Evolutionary conservation across 2,329 filamentous ascomycete genomes (phyloP).

Genomic region (Chrysosporium keratinophilum): DNA sequence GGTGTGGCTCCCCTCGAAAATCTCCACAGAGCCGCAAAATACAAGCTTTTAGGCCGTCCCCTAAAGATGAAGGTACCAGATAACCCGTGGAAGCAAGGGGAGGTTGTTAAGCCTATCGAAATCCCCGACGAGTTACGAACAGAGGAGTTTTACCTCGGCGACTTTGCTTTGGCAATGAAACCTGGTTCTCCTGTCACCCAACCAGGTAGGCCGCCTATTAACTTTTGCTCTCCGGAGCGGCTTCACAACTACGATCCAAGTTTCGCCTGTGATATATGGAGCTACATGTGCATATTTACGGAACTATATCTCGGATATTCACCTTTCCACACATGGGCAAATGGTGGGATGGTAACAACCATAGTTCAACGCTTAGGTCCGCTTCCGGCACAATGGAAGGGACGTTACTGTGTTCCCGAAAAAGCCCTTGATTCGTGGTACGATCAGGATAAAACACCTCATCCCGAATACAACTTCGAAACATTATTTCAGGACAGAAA

Average conservation of each 20-base stretch:
- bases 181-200: neutral
- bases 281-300: slow-evolving; percentile 16
- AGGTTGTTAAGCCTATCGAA: slow-evolving; percentile 9
- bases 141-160: slow-evolving; percentile 13
- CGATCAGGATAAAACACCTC: slow-evolving; percentile 17
- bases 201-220: slow-evolving; percentile 9
- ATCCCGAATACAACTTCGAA: neutral
- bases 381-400: slow-evolving; percentile 14
- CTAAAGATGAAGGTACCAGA: slow-evolving; percentile 5
- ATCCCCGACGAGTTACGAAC: slow-evolving; percentile 10
- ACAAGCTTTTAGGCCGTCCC: slow-evolving; percentile 11
- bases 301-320: slow-evolving; percentile 13
- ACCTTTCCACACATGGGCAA: neutral
- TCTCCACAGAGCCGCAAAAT: slow-evolving; percentile 10
- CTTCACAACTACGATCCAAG: slow-evolving; percentile 12
- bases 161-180: slow-evolving; percentile 14
- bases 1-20: slow-evolving; percentile 6
- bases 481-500: neutral
- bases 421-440: slow-evolving; percentile 22
- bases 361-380: slow-evolving; percentile 1
- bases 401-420: slow-evolving; percentile 14
- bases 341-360: slow-evolving; percentile 2
- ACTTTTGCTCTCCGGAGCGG: slow-evolving; percentile 14
- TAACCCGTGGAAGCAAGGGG: slow-evolving; percentile 6
- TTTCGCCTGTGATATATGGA: slow-evolving; percentile 17